Percentiles rank a stretch among this genome's conserved stretches.
Evolutionary conservation across 1,284 basidiomycete genomes (phyloP).

Genomic region (Rhodotorula mucilaginosa): DNA sequence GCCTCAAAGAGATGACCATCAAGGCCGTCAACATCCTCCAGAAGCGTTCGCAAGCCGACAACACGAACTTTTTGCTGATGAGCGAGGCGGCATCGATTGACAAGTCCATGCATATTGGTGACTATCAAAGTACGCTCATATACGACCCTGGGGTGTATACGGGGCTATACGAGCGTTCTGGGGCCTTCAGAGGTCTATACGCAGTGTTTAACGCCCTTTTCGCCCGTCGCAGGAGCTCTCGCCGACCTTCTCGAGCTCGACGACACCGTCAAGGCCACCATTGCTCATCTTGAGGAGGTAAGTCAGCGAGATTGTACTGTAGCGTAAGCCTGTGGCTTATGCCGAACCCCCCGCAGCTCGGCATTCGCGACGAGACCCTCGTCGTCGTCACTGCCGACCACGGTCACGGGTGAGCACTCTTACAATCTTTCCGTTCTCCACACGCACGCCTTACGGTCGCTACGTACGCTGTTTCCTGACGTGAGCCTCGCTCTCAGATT

Average conservation of each 20-base stretch:
- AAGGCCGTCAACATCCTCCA: constrained; percentile 38
- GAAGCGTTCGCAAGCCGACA: constrained; percentile 46
- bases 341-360: constrained; percentile 45
- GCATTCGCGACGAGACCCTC: constrained; percentile 51
- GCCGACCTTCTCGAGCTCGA: constrained; percentile 54
- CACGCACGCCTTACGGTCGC: too few relatives aligned
- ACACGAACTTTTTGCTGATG: constrained; percentile 51
- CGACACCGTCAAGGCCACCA: constrained; percentile 50
- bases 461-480: too few relatives aligned
- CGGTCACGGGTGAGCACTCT: constrained; percentile 42
- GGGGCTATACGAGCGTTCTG: background rate
- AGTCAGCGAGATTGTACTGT: too few relatives aligned
- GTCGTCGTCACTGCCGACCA: constrained; percentile 53
- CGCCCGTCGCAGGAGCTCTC: constrained; percentile 3
- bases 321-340: too few relatives aligned
- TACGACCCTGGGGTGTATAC: background rate
- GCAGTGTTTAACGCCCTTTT: too few relatives aligned
- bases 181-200: background rate
- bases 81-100: constrained; percentile 52
- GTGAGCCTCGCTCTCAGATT: constrained; percentile 4
- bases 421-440: background rate
- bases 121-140: background rate
- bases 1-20: constrained; percentile 52
- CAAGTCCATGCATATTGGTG: constrained; percentile 43
- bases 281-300: constrained; percentile 47